Evolutionary conservation across 371 early-diverging fungal genomes (phyloP), one percentile per base, ranked within the genome.

Genomic region (Mortierella sp.): DNA sequence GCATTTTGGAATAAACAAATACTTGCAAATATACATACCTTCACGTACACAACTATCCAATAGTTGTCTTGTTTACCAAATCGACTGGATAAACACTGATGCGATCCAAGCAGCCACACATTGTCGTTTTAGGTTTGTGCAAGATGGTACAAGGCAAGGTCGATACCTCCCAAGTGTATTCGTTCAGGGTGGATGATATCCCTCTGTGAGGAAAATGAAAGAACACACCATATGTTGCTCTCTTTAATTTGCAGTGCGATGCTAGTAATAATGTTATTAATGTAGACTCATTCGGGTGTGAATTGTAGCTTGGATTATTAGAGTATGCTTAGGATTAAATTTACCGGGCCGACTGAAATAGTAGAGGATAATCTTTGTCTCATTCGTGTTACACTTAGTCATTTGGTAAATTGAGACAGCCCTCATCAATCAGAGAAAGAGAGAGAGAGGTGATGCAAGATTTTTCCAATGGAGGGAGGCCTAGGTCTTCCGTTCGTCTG

Each of bases 61-160:
- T 50, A 50, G 50, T 7, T n/a, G 50, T 50, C 50, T 50, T 50
- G 43, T 43, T 43, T 43, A 10, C 10, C 43, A 16, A 50, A n/a
- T 5, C 50, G n/a, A 50, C 5, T 50, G 8, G n/a, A 45, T 15
- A 45, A 50, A 16, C 6, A n/a, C 50, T 50, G 50, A n/a, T n/a
- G 50, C 16, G 55, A 55, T 55, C 55, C 55, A 55, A 55, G 55
- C 55, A 28, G 55, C 55, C 55, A 55, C 55, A 55, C 55, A 10
- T 50, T 8, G n/a, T n/a, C 50, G 16, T n/a, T 50, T 50, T 50
- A 50, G 50, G 50, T 50, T 50, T 50, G 50, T 50, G 50, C n/a
- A 50, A 50, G 50, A 50, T 50, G 50, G 50, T 50, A 50, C 50
- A 50, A 50, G 50, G 16, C 16, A 15, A n/a, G 55, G 52, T 16